Conservation (phyloP, 129 eudicot species). For the Apium graveolens region DNA sequence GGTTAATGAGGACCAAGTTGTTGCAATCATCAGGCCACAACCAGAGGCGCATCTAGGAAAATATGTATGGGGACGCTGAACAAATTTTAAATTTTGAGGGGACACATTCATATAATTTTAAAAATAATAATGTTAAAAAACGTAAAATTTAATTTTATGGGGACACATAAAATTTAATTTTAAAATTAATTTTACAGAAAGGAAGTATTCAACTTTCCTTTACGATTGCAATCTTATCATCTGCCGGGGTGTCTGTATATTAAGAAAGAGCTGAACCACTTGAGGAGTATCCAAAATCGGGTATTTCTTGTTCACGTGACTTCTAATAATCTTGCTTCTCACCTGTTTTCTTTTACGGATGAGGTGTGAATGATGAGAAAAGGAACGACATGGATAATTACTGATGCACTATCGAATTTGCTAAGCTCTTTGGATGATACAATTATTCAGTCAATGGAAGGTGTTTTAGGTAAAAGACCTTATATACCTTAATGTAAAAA, state of each 20-base stretch:
- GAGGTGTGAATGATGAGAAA: conserved; percentile 15
- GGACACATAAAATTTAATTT: no score
- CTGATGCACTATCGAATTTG: background rate
- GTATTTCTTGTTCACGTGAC: background rate
- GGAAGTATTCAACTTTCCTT: background rate
- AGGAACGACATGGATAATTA: background rate
- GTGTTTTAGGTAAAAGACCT: conserved; percentile 26
- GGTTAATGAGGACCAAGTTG: conserved; percentile 13
- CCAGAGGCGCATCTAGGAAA: no score
- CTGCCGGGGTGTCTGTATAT: background rate
- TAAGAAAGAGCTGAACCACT: conserved; percentile 1
- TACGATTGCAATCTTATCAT: background rate
- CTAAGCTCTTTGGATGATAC: conserved; percentile 15
- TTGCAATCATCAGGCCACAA: conserved; percentile 14
- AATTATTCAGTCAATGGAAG: conserved; percentile 14
- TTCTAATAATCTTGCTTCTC: conserved; percentile 8
- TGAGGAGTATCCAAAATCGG: background rate
- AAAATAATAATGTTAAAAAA: no score
- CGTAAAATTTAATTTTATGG: no score
- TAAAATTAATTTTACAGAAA: no score
- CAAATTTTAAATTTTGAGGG: no score
- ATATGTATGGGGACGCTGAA: no score
- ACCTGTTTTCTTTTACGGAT: conserved; percentile 20
- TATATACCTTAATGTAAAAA: conserved; percentile 13
- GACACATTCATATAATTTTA: no score